Evolutionary conservation across 179 eudicot genomes (phyloP), one percentile per base, ranked within the genome.

Genomic region (Camellia oleifera): DNA sequence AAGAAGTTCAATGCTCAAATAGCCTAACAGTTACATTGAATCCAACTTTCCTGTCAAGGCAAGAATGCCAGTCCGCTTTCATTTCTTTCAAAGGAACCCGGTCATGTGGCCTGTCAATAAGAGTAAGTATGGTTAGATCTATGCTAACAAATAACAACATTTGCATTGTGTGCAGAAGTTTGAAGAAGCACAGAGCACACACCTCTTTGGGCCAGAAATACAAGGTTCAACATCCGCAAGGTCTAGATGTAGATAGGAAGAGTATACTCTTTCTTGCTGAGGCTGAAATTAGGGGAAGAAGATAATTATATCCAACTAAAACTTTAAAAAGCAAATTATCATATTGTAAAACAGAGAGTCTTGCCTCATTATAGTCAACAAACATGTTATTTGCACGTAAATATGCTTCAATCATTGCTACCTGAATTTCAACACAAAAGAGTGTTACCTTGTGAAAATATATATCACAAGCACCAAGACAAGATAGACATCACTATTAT

Each of bases 381-480:
- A 88, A 88, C 88, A 86, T 88, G 5, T 84, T 85, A 77, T 88
- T 88, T 46, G 90, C 90, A 64, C 90, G 87, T 12, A 88, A 78
- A 84, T 88, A 88, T 74, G 88, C 87, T 79, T 88, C 90, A 52
- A 88, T 86, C 90, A 88, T 88, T 77, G 87, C 82, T 45, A 88
- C 90, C 90, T 88, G 78, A 53, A 81, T 54, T 23, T 66, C 14
- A 58, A 15, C 26, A 63, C 46, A 72, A 53, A 13, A 26, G 48
- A 26, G 32, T 65, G 46, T 18, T 17, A 58, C 63, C 14, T n/a
- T 69, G 32, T 53, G 48, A 73, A 72, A 40, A 56, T 4, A 44
- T 17, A 10, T 3, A 50, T 15, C 0, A 15, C 65, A 69, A 79
- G 58, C 32, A 44, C 26, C 40, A n/a, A 13, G 61, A 8, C 10